Evolutionary conservation across 1,284 basidiomycete species (phyloP).

Genomic region (Sanguinoderma infundibulare): DNA sequence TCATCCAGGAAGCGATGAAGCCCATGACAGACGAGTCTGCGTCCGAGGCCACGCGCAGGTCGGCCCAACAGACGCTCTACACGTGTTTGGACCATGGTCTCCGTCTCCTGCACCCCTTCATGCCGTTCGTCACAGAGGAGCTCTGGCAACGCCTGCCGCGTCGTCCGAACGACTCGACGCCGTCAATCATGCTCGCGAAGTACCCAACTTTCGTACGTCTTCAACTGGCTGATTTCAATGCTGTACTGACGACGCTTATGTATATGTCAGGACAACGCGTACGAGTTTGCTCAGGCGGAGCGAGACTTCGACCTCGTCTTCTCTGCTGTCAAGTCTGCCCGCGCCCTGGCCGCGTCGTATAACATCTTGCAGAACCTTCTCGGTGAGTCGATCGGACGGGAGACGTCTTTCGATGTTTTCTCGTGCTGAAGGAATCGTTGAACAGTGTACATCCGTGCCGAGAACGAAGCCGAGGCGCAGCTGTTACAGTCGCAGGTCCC

Average conservation of each 20-base stretch:
- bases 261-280: conserved; percentile 58
- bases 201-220: conserved; percentile 81
- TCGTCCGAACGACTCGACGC: conserved; percentile 79
- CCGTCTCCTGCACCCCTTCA: conserved; percentile 94
- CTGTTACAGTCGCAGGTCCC: conserved; percentile 75
- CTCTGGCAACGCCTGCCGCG: conserved; percentile 96
- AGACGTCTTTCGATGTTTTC: not conserved
- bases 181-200: conserved; percentile 88
- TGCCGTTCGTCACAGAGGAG: conserved; percentile 99
- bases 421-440: not conserved
- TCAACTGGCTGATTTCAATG: not conserved
- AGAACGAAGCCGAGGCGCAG: conserved; percentile 62
- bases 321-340: conserved; percentile 76
- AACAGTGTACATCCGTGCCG: conserved; percentile 81
- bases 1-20: conserved; percentile 95
- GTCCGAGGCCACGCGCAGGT: conserved; percentile 64
- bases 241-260: not conserved
- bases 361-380: conserved; percentile 90
- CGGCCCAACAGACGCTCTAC: conserved; percentile 96
- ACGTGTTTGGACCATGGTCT: conserved; percentile 93
- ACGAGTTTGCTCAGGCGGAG: conserved; percentile 77
- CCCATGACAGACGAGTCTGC: conserved; percentile 89
- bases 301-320: conserved; percentile 90
- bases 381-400: conserved; percentile 47
- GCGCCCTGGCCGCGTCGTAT: conserved; percentile 91